phyloP scores from a whole-genome alignment of 441 rosid genomes.

The Lepidium campestre region DNA sequence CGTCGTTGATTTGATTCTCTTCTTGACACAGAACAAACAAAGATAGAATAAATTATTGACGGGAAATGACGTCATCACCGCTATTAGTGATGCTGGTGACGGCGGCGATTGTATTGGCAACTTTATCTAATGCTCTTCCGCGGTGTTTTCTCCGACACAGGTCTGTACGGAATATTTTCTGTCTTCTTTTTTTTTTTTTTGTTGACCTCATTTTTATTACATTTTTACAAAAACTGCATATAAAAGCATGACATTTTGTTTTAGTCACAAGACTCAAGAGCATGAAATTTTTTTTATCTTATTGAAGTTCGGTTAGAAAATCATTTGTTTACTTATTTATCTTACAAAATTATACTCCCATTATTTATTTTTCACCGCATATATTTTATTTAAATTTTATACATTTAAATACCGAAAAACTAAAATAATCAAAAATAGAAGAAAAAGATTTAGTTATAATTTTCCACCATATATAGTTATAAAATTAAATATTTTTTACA shows the following conservation, averaged over 20 bases:
- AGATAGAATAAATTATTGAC: neutral
- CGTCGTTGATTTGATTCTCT: neutral
- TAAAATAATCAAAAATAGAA: neutral
- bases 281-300: too few species aligned
- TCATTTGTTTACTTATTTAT: too few species aligned
- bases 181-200: neutral
- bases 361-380: neutral
- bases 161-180: neutral
- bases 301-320: too few species aligned
- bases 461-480: neutral
- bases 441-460: neutral
- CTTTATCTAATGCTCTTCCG: neutral
- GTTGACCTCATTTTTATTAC: neutral
- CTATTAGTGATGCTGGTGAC: neutral
- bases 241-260: too few species aligned
- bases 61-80: conserved; percentile 1
- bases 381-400: neutral
- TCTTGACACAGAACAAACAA: neutral
- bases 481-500: neutral
- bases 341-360: neutral
- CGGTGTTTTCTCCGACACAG: conserved; percentile 6
- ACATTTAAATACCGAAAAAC: neutral
- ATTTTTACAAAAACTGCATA: too few species aligned
- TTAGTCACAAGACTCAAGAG: too few species aligned
- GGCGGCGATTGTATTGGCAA: neutral